Evolutionary conservation across 225 moss, liverwort and hornwort genomes (phyloP).

Genomic region (Bryoerythrophyllum caledonicum): DNA sequence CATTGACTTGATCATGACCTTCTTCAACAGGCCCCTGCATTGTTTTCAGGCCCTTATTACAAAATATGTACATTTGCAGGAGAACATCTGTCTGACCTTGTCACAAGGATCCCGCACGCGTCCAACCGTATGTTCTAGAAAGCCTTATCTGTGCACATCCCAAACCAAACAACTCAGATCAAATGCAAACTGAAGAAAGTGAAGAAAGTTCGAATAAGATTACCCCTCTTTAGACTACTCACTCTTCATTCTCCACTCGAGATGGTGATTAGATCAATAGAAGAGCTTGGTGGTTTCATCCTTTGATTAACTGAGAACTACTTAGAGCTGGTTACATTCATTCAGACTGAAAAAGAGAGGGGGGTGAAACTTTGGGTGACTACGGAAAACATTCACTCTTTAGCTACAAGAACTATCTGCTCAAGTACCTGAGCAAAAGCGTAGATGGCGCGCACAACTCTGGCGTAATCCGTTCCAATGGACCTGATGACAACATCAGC

Average conservation of each 20-base stretch:
- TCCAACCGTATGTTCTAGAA: constrained; percentile 70
- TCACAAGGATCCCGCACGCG: constrained; percentile 31
- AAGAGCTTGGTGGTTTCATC: no score
- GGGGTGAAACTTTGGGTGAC: no score
- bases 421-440: constrained; percentile 84
- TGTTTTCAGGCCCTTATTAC: constrained; percentile 31
- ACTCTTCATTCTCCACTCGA: no score
- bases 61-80: constrained; percentile 46
- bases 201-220: no score
- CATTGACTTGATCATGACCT: neutral
- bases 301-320: no score
- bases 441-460: constrained; percentile 94
- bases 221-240: no score
- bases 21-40: constrained; percentile 19
- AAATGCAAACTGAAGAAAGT: neutral
- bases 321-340: no score
- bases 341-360: no score
- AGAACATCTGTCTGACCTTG: neutral
- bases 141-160: constrained; percentile 63
- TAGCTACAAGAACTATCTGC: neutral
- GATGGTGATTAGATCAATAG: no score
- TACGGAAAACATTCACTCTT: no score
- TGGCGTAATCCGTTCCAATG: constrained; percentile 91
- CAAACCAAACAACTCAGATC: constrained; percentile 1
- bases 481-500: constrained; percentile 87